Base-by-base conservation (phyloP, 2,329 filamentous ascomycete genomes). In the Cladorrhinum sp. region DNA sequence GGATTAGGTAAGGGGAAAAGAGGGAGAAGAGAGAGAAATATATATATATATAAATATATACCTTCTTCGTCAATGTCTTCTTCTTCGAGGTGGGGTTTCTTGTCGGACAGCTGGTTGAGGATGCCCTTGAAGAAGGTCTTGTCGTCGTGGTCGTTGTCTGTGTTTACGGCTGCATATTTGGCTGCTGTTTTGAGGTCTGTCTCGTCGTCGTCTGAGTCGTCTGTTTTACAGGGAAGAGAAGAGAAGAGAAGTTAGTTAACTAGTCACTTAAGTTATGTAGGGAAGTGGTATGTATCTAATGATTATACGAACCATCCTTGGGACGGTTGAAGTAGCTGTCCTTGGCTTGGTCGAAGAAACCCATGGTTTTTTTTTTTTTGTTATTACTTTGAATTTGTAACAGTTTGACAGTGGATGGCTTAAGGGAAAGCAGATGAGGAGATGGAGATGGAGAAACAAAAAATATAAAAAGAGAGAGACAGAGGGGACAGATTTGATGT, bases 61-160 rank as follows among this genome's bases (percentile, higher is more conserved):
- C 82, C 79, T 20, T 82, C 74, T 68, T 86, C 82, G 57, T 84
- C 80, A 10, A 79, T 58, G 26, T 77, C 74, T 60, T 82, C 77
- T 36, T 77, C 68, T n/a, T 75, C 75, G 23, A 84, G 70, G 60
- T 76, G 72, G 60, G 73, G 67, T 76, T 83, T 82, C 71, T 80
- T 82, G 73, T 82, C 74, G 18, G 75, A 73, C 52, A 86, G 73
- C 48, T 75, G 69, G 57, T 76, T 74, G 30, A 84, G 72, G 60
- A 85, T 73, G 67, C 64, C 73, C 60, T 77, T 76, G 69, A 85
- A 86, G 60, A 85, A 71, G 68, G 77, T 75, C 68, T 83, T 80
- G 60, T 82, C 76, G 67, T 80, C 76, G 63, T 78, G 73, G 59
- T 74, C 72, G 66, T 74, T 73, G 46, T 72, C 64, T 59, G 76